Evolutionary conservation across 306 rosid species (phyloP).

Genomic region (Biancaea sappan): DNA sequence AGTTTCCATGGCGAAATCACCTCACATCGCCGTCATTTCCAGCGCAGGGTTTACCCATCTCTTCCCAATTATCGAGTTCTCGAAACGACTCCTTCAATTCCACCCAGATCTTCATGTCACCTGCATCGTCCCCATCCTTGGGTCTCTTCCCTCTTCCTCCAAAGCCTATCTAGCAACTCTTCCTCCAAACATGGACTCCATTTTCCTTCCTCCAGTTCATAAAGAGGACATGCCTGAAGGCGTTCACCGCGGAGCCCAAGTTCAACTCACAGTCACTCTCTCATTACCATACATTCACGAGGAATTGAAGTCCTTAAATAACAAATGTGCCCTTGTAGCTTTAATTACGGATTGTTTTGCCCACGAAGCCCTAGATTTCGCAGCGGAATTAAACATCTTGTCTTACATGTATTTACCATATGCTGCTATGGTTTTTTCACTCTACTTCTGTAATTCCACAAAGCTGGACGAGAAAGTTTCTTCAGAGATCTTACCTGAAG

Average conservation of each 20-base stretch:
- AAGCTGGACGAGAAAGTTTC: conserved; percentile 15
- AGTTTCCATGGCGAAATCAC: conserved; percentile 32
- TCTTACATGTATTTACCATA: conserved; percentile 36
- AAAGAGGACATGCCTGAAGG: conserved; percentile 34
- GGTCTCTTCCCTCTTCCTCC: conserved; percentile 30
- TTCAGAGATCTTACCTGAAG: conserved; percentile 1
- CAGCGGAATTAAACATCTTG: conserved; percentile 35
- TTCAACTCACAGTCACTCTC: conserved; percentile 30
- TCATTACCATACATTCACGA: conserved; percentile 35
- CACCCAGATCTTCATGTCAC: conserved; percentile 43
- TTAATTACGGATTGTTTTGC: conserved; percentile 37
- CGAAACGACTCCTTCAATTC: conserved; percentile 27
- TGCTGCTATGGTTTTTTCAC: conserved; percentile 8
- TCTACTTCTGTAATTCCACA: neutral
- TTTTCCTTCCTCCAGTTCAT: conserved; percentile 45
- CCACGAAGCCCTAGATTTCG: conserved; percentile 24
- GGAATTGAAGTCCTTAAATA: conserved; percentile 23
- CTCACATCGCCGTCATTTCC: conserved; percentile 35
- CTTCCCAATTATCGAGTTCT: conserved; percentile 44
- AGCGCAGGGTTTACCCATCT: conserved; percentile 48
- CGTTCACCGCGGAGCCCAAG: neutral
- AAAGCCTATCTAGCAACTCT: conserved; percentile 42
- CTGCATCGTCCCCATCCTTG: conserved; percentile 50
- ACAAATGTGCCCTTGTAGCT: conserved; percentile 24
- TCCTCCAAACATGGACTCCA: conserved; percentile 45